Percentiles rank a stretch among this genome's conserved stretches.
phyloP scores from a whole-genome alignment of 2,329 filamentous ascomycete species.

The Alternaria sp. region DNA sequence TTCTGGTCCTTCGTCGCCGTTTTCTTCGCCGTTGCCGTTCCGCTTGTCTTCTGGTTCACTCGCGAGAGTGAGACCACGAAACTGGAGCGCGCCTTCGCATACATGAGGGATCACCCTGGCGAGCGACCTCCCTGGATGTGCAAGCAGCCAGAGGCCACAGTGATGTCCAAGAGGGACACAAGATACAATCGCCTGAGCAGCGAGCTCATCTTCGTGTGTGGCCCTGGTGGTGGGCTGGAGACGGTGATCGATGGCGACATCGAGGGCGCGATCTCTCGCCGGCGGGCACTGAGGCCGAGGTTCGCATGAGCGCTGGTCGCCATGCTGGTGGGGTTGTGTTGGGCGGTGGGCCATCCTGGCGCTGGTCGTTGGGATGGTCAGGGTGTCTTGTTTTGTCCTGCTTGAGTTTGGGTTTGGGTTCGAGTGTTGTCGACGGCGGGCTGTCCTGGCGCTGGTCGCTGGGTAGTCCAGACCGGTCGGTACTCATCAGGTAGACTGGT shows the following conservation, averaged over 20 bases:
- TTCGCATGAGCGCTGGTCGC: constrained; percentile 11
- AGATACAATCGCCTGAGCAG: constrained; percentile 13
- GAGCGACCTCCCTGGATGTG: constrained; percentile 1
- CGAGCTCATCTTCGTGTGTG: constrained; percentile 13
- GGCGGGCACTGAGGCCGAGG: constrained; percentile 4
- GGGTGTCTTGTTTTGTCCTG: not conserved
- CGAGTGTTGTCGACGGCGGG: not conserved
- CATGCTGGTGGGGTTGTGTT: not conserved
- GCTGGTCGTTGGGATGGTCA: not conserved
- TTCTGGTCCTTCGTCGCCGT: not conserved
- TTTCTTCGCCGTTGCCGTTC: not conserved
- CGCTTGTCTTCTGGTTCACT: not conserved
- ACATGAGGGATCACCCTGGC: not conserved
- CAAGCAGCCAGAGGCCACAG: not conserved
- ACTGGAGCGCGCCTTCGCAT: not conserved
- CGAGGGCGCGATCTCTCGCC: constrained; percentile 5
- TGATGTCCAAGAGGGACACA: constrained; percentile 5
- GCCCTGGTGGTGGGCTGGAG: constrained; percentile 7
- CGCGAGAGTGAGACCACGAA: not conserved
- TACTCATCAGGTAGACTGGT: not conserved
- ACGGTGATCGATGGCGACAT: constrained; percentile 9
- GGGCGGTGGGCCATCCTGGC: not conserved
- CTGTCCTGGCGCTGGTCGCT: not conserved
- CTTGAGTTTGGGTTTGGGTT: not conserved
- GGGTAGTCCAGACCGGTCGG: not conserved